A percentile compares a stretch with the other conserved stretches of the same genome.
Conservation (phyloP, 2,329 filamentous ascomycete genomes). For the Neurospora crassa region DNA sequence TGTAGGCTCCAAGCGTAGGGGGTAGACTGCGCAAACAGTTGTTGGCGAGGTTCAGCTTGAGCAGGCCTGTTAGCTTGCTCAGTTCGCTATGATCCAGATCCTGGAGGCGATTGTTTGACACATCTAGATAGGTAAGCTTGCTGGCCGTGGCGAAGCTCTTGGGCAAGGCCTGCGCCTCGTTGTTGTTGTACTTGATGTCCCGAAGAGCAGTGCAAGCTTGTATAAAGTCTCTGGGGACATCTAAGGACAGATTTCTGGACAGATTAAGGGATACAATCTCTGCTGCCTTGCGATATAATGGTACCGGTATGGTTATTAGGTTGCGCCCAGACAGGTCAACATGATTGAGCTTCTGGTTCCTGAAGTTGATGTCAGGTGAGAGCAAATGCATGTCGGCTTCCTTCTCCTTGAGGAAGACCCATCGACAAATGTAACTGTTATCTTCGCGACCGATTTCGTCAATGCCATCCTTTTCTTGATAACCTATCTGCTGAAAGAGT, state of each 20-base stretch:
- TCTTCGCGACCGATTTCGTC: constrained; percentile 94
- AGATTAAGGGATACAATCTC: constrained; percentile 95
- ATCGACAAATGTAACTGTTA: constrained; percentile 92
- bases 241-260: constrained; percentile 82
- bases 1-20: constrained; percentile 72
- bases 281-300: constrained; percentile 78
- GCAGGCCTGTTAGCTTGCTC: constrained; percentile 60
- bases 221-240: constrained; percentile 93
- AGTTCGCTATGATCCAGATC: constrained; percentile 79
- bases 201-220: constrained; percentile 83
- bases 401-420: constrained; percentile 85
- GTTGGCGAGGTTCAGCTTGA: constrained; percentile 89
- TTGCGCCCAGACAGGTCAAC: constrained; percentile 87
- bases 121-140: constrained; percentile 78
- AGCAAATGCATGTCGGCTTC: constrained; percentile 70
- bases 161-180: constrained; percentile 81
- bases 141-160: constrained; percentile 73
- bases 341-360: constrained; percentile 84
- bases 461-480: constrained; percentile 74
- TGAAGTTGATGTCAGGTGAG: constrained; percentile 72
- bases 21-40: constrained; percentile 78
- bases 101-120: constrained; percentile 89
- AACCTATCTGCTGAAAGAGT: constrained; percentile 84
- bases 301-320: constrained; percentile 88
- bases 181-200: constrained; percentile 93